These are phyloP conservation scores for Eutypella sp. DNA, from an alignment of 2,329 filamentous ascomycete species.

Conservation along the genomic window DNA sequence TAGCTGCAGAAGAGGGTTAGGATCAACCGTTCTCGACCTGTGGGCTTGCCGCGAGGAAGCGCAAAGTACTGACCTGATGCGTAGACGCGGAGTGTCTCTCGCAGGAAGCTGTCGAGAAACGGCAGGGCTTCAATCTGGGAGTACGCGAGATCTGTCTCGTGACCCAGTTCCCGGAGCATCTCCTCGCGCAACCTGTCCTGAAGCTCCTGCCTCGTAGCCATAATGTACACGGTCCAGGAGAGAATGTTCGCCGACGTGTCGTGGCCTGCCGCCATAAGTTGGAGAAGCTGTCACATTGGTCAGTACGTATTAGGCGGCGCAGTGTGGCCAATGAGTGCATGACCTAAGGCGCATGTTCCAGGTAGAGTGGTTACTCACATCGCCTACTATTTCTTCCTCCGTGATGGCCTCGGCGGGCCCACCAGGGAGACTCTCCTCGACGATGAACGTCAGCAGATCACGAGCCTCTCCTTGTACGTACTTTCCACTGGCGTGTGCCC, in stretches of 20 bases:
- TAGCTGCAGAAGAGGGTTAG: slow-evolving; percentile 9
- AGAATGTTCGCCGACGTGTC: slow-evolving; percentile 32
- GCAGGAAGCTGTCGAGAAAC: slow-evolving; percentile 33
- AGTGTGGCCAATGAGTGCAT: too few species aligned
- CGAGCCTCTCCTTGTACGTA: slow-evolving; percentile 2
- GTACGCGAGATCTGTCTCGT: slow-evolving; percentile 22
- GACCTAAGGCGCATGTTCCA: neutral
- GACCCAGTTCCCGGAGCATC: slow-evolving; percentile 17
- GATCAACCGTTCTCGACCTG: neutral
- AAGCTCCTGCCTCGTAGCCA: slow-evolving; percentile 26
- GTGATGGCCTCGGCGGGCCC: slow-evolving; percentile 15
- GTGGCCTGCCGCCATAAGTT: slow-evolving; percentile 33
- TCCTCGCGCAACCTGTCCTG: slow-evolving; percentile 30
- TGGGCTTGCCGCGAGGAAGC: neutral
- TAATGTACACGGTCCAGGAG: slow-evolving; percentile 28
- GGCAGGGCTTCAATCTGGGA: slow-evolving; percentile 22
- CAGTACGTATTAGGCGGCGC: too few species aligned
- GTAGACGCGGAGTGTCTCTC: slow-evolving; percentile 32
- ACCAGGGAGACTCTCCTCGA: slow-evolving; percentile 12
- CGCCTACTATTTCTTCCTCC: slow-evolving; percentile 24
- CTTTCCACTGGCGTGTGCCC: neutral
- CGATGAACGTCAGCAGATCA: slow-evolving; percentile 9
- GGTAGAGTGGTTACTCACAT: slow-evolving; percentile 4
- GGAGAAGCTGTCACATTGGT: slow-evolving; percentile 27
- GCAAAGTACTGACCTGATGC: slow-evolving; percentile 19